Conservation (phyloP, 768 basidiomycete genomes). For the Plicaturopsis crispa region DNA sequence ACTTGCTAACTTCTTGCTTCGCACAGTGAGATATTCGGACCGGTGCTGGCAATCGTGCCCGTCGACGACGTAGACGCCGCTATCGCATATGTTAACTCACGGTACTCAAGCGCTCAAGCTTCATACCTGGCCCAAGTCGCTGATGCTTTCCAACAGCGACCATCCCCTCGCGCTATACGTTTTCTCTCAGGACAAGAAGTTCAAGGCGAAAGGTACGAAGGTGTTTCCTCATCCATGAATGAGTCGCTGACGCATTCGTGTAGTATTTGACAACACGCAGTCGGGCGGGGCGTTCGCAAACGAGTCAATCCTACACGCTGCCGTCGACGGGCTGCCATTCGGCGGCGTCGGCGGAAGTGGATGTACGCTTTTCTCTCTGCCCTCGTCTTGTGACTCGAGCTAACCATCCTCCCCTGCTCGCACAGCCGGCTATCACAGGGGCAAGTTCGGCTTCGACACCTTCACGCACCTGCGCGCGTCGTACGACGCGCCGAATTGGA, state of each 20-base stretch:
- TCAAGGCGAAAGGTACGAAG: constrained; percentile 55
- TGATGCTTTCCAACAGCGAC: constrained; percentile 34
- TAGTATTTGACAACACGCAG: constrained; percentile 63
- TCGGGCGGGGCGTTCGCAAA: constrained; percentile 69
- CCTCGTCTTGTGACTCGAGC: too few relatives aligned
- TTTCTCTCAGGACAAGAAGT: constrained; percentile 51
- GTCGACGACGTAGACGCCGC: constrained; percentile 67
- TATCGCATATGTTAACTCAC: constrained; percentile 56
- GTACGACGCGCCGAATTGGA: constrained; percentile 33
- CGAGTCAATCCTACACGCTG: constrained; percentile 57
- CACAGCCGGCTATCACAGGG: constrained; percentile 64
- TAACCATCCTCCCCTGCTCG: too few relatives aligned
- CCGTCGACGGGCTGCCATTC: constrained; percentile 62
- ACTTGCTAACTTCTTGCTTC: background rate
- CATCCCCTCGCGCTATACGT: constrained; percentile 74
- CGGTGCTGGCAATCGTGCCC: constrained; percentile 67
- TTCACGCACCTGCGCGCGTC: constrained; percentile 72
- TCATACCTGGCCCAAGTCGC: background rate
- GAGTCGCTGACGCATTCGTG: background rate
- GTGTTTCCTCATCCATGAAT: background rate
- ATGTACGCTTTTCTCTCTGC: constrained; percentile 37
- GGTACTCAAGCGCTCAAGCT: constrained; percentile 21
- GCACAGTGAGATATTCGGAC: constrained; percentile 76
- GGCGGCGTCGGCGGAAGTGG: constrained; percentile 71
- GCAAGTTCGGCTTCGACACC: constrained; percentile 67